These are phyloP conservation scores for Apiotrichum porosum DNA, from an alignment of 1,284 basidiomycete species.

Conservation along the genomic window DNA sequence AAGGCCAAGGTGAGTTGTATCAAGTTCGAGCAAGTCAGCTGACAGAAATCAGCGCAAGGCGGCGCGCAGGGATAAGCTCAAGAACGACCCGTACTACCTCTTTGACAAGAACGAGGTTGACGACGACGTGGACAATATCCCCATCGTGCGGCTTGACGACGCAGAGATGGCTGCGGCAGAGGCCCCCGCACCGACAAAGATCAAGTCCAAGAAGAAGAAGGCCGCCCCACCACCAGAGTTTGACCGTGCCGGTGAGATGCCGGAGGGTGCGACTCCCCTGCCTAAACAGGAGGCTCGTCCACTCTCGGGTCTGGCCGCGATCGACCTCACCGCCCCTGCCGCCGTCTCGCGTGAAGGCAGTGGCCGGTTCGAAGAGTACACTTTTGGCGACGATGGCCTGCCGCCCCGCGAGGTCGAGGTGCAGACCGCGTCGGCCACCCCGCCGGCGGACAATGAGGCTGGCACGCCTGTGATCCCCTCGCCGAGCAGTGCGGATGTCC, in stretches of 20 bases:
- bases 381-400: constrained; percentile 50
- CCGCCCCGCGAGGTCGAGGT: constrained; percentile 45
- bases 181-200: neutral
- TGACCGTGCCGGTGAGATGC: constrained; percentile 80
- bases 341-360: neutral
- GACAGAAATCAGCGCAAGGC: constrained; percentile 61
- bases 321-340: constrained; percentile 14
- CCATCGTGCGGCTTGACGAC: constrained; percentile 69
- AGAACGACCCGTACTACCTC: constrained; percentile 85
- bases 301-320: constrained; percentile 41
- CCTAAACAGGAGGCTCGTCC: neutral
- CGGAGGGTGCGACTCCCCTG: constrained; percentile 54
- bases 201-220: constrained; percentile 13
- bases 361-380: constrained; percentile 59
- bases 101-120: constrained; percentile 52
- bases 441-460: constrained; percentile 52
- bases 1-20: constrained; percentile 35
- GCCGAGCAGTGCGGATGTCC: constrained; percentile 15
- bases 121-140: constrained; percentile 75
- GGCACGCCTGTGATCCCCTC: constrained; percentile 32
- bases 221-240: constrained; percentile 48
- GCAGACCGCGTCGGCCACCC: neutral
- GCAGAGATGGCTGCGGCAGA: constrained; percentile 38
- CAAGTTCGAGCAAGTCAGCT: neutral
- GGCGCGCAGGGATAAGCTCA: constrained; percentile 65